Percentiles rank a stretch among this genome's conserved stretches.
Evolutionary conservation across 1,284 basidiomycete species (phyloP).

Genomic region (Puccinia horiana): DNA sequence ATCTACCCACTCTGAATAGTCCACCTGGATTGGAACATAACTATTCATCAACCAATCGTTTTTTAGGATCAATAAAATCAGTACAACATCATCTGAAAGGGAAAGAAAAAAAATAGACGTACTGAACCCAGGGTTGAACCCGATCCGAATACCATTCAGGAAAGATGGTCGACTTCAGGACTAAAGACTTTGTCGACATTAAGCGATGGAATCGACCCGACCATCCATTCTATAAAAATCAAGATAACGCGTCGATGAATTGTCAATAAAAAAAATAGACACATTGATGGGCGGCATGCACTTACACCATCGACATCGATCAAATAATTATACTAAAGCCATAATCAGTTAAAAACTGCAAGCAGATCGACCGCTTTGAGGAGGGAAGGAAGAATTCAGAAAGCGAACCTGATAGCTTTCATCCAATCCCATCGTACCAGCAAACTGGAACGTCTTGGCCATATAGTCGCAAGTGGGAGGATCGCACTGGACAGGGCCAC

Average conservation of each 20-base stretch:
- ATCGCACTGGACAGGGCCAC: constrained; percentile 56
- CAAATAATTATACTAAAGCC: constrained; percentile 55
- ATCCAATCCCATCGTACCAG: constrained; percentile 55
- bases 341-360: neutral
- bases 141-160: constrained; percentile 55
- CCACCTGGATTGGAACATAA: constrained; percentile 47
- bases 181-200: constrained; percentile 55
- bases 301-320: constrained; percentile 57
- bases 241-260: neutral
- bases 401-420: constrained; percentile 52
- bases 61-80: neutral
- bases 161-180: constrained; percentile 56
- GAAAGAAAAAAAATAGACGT: constrained; percentile 28
- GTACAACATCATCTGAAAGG: neutral
- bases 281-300: neutral
- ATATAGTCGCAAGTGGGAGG: constrained; percentile 55
- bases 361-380: neutral
- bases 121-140: constrained; percentile 56
- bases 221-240: constrained; percentile 44
- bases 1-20: constrained; percentile 41
- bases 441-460: constrained; percentile 54
- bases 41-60: neutral
- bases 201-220: constrained; percentile 55
- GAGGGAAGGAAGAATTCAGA: neutral
- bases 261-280: neutral